Evolutionary conservation across 1,284 basidiomycete species (phyloP).

Genomic region (Neolentinus lepideus): DNA sequence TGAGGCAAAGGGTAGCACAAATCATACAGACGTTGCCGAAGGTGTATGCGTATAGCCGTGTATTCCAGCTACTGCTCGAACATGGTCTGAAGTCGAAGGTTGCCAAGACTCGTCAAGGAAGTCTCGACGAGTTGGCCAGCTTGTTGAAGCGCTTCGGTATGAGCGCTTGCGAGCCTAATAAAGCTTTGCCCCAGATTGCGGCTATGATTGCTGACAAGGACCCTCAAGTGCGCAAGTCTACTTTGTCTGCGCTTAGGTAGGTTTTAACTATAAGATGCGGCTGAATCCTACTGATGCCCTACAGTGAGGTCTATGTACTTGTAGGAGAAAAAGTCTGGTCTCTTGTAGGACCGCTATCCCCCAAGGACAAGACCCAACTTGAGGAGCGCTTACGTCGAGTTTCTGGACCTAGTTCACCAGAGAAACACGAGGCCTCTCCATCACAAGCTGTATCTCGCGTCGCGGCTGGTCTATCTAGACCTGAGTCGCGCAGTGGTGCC

Average conservation of each 20-base stretch:
- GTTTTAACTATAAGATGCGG: too few species aligned
- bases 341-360: slow-evolving; percentile 67
- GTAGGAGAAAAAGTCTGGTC: slow-evolving; percentile 85
- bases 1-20: slow-evolving; percentile 63
- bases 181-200: slow-evolving; percentile 77
- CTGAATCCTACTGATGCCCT: slow-evolving; percentile 6
- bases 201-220: slow-evolving; percentile 87
- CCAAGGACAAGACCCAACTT: slow-evolving; percentile 87
- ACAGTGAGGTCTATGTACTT: slow-evolving; percentile 75
- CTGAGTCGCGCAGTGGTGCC: slow-evolving; percentile 46
- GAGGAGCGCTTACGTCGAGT: slow-evolving; percentile 87
- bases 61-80: slow-evolving; percentile 84
- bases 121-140: slow-evolving; percentile 74
- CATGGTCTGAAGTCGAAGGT: slow-evolving; percentile 86
- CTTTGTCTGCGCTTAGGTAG: slow-evolving; percentile 70
- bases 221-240: slow-evolving; percentile 78
- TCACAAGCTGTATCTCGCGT: slow-evolving; percentile 44
- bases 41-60: slow-evolving; percentile 84
- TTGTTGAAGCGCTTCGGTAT: slow-evolving; percentile 82
- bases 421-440: slow-evolving; percentile 32
- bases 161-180: slow-evolving; percentile 71
- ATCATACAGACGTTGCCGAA: slow-evolving; percentile 70
- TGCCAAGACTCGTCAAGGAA: slow-evolving; percentile 83
- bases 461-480: slow-evolving; percentile 37
- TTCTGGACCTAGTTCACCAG: slow-evolving; percentile 51